phyloP scores from a whole-genome alignment of 2,329 filamentous ascomycete genomes.

The Epichloe gansuensis region DNA sequence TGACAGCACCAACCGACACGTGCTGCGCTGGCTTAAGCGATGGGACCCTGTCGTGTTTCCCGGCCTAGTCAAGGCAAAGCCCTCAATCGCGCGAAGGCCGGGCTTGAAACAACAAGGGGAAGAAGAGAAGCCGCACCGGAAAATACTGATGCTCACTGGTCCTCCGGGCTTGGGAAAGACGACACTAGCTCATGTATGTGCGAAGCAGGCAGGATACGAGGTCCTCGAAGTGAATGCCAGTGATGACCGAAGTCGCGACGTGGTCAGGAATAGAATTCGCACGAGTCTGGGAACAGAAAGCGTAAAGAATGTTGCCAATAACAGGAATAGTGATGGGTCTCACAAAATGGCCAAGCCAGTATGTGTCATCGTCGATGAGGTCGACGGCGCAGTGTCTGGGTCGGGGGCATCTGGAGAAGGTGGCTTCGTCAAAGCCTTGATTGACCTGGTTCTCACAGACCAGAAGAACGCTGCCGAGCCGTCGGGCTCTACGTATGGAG shows the following conservation, averaged over 20 bases:
- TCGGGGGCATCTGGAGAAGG: constrained; percentile 70
- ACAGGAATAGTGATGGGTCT: constrained; percentile 38
- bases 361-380: constrained; percentile 91
- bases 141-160: constrained; percentile 80
- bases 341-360: constrained; percentile 71
- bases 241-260: constrained; percentile 78
- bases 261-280: constrained; percentile 81
- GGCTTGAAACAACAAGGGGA: constrained; percentile 32
- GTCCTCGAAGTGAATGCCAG: constrained; percentile 96
- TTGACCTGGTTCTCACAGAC: constrained; percentile 77
- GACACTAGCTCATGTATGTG: constrained; percentile 90
- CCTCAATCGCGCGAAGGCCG: constrained; percentile 29
- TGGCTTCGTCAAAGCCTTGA: constrained; percentile 87
- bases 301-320: constrained; percentile 61
- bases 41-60: constrained; percentile 95
- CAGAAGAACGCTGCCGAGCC: constrained; percentile 53
- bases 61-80: constrained; percentile 49
- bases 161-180: constrained; percentile 93
- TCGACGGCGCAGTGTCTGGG: constrained; percentile 83
- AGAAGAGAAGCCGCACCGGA: constrained; percentile 67
- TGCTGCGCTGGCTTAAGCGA: constrained; percentile 83
- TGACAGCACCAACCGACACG: constrained; percentile 80
- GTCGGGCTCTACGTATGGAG: constrained; percentile 10
- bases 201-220: constrained; percentile 88
- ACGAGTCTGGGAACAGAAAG: constrained; percentile 91